Evolutionary conservation across 192 early-diverging fungal species (phyloP).

Genomic region (Backusella tarrabulga): DNA sequence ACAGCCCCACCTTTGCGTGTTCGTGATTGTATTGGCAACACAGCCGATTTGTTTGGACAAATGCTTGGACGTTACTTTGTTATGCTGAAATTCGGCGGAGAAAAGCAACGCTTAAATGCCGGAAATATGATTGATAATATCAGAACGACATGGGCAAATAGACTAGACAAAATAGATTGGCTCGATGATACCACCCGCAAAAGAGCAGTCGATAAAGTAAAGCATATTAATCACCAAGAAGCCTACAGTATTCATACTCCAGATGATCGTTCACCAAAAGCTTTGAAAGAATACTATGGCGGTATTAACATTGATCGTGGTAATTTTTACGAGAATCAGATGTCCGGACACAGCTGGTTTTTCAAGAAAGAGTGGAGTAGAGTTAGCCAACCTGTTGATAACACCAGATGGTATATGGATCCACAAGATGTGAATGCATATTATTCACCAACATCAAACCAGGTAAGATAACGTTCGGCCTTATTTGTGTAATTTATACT

Average conservation of each 20-base stretch:
- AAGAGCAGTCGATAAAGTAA: conserved; percentile 37
- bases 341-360: conserved; percentile 45
- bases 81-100: conserved; percentile 41
- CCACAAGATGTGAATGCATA: conserved; percentile 61
- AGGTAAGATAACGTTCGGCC: conserved; percentile 19
- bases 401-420: conserved; percentile 51
- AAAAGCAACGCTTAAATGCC: conserved; percentile 39
- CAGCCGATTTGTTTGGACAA: conserved; percentile 18
- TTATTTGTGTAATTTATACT: background rate
- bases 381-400: conserved; percentile 46
- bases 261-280: conserved; percentile 45
- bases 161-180: conserved; percentile 42
- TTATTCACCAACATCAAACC: conserved; percentile 49
- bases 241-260: conserved; percentile 62
- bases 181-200: conserved; percentile 40
- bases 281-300: conserved; percentile 51
- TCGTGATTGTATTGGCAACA: conserved; percentile 34
- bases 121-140: conserved; percentile 40
- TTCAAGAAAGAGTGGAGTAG: conserved; percentile 14
- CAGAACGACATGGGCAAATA: conserved; percentile 27
- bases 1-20: conserved; percentile 29
- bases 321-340: conserved; percentile 64
- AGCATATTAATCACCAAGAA: conserved; percentile 51
- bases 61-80: conserved; percentile 45
- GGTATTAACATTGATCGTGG: conserved; percentile 43